phyloP scores from a whole-genome alignment of 257 asterid genomes.

The Forsythia viridissima region DNA sequence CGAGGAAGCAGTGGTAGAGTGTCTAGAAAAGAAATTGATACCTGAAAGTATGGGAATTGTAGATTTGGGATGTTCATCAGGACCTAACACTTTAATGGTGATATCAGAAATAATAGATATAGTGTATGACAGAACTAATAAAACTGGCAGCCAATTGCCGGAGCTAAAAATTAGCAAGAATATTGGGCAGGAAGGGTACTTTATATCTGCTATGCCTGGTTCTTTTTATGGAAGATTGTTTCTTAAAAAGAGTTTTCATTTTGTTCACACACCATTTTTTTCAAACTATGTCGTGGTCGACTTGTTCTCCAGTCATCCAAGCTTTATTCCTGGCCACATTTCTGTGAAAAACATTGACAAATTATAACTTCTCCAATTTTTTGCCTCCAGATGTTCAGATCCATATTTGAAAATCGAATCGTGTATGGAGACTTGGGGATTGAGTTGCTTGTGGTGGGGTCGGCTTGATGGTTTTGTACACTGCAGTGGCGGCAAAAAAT shows the following conservation, averaged over 20 bases:
- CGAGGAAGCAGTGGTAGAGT: slow-evolving; percentile 42
- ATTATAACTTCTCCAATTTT: too few relatives aligned
- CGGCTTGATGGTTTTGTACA: too few relatives aligned
- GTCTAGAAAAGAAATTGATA: slow-evolving; percentile 24
- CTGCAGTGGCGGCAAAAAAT: too few relatives aligned
- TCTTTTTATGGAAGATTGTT: slow-evolving; percentile 71
- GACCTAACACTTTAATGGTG: slow-evolving; percentile 55
- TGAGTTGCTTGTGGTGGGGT: too few relatives aligned
- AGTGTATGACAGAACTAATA: background rate
- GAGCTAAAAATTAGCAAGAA: slow-evolving; percentile 43
- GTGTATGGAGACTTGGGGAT: too few relatives aligned
- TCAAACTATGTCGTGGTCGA: too few relatives aligned
- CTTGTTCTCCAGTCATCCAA: too few relatives aligned
- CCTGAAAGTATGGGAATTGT: slow-evolving; percentile 54
- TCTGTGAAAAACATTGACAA: too few relatives aligned
- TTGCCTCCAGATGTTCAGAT: too few relatives aligned
- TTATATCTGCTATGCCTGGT: slow-evolving; percentile 47
- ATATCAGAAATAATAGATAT: slow-evolving; percentile 35
- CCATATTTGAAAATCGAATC: too few relatives aligned
- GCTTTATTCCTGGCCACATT: too few relatives aligned
- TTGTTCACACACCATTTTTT: slow-evolving; percentile 15
- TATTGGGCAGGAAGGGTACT: slow-evolving; percentile 34
- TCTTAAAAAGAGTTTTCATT: slow-evolving; percentile 46
- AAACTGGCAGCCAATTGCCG: slow-evolving; percentile 30
- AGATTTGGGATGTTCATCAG: slow-evolving; percentile 75